phyloP scores from a whole-genome alignment of 2,329 filamentous ascomycete species.

The Colletotrichum karsti region DNA sequence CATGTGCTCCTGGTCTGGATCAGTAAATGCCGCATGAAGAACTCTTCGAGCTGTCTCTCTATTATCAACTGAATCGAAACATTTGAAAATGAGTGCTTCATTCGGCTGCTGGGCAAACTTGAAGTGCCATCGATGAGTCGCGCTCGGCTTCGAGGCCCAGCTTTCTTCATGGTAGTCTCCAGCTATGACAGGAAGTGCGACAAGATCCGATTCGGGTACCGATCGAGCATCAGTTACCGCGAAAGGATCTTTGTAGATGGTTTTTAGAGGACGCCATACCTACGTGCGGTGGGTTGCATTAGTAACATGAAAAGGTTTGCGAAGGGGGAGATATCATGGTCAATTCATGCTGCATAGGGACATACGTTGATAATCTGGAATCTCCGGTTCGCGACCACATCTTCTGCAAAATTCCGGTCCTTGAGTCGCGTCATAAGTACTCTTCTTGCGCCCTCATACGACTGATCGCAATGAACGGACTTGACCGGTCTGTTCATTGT shows the following conservation, averaged over 20 bases:
- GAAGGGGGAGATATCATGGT: no score
- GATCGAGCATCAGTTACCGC: conserved; percentile 46
- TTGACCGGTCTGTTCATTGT: conserved; percentile 51
- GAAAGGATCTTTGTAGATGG: conserved; percentile 51
- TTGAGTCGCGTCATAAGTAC: background rate
- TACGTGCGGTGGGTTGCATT: no score
- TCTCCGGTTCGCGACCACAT: background rate
- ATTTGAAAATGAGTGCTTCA: conserved; percentile 68
- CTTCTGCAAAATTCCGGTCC: background rate
- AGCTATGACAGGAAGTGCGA: conserved; percentile 43
- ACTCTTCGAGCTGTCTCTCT: conserved; percentile 61
- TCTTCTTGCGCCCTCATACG: conserved; percentile 50
- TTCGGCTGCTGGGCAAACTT: conserved; percentile 58
- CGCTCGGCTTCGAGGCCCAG: conserved; percentile 43
- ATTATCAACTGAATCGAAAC: conserved; percentile 63
- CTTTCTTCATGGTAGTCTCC: conserved; percentile 39
- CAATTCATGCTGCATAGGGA: no score
- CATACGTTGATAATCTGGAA: conserved; percentile 32
- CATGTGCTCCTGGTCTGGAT: conserved; percentile 67
- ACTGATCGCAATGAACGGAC: conserved; percentile 64
- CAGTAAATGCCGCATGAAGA: conserved; percentile 82
- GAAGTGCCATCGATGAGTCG: conserved; percentile 60
- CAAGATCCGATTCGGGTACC: conserved; percentile 44
- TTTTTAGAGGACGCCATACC: conserved; percentile 56
- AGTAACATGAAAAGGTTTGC: no score